Conservation (phyloP, 31 red algal genomes). For the Endocladia muricata region DNA sequence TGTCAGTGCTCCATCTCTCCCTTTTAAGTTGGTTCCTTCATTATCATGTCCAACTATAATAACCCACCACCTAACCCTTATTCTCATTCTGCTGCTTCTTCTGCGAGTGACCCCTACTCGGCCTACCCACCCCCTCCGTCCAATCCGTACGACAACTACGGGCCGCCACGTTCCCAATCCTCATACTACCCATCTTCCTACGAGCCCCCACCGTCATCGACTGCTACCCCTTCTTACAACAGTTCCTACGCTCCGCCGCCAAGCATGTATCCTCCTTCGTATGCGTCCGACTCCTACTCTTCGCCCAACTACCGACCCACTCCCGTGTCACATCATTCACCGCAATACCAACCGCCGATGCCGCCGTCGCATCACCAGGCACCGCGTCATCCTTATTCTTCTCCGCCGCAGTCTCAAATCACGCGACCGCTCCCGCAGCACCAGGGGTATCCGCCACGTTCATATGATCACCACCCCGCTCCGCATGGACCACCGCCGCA, state of each 20-base stretch:
- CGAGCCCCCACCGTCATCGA: no score
- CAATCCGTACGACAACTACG: not conserved
- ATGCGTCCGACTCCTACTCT: not conserved
- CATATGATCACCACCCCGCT: no score
- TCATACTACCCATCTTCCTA: not conserved
- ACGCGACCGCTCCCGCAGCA: not conserved
- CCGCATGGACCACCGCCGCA: not conserved
- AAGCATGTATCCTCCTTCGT: not conserved
- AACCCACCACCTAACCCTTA: not conserved
- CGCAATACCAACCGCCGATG: constrained; percentile 6
- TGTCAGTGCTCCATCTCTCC: no score
- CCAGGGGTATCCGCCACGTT: not conserved
- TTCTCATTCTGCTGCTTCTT: not conserved
- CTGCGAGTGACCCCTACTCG: not conserved
- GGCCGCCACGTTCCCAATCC: not conserved
- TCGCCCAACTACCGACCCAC: not conserved
- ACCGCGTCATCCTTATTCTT: not conserved
- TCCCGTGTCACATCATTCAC: not conserved
- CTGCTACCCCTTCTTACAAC: not conserved
- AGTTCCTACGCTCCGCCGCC: constrained; percentile 4
- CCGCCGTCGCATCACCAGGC: not conserved
- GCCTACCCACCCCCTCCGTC: not conserved
- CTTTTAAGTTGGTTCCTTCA: no score
- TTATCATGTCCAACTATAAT: constrained; percentile 20
- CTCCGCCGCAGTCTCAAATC: not conserved